Evolutionary conservation across 768 basidiomycete species (phyloP), one percentile per base, ranked within the genome.

Genomic region (Boletus speciosus): DNA sequence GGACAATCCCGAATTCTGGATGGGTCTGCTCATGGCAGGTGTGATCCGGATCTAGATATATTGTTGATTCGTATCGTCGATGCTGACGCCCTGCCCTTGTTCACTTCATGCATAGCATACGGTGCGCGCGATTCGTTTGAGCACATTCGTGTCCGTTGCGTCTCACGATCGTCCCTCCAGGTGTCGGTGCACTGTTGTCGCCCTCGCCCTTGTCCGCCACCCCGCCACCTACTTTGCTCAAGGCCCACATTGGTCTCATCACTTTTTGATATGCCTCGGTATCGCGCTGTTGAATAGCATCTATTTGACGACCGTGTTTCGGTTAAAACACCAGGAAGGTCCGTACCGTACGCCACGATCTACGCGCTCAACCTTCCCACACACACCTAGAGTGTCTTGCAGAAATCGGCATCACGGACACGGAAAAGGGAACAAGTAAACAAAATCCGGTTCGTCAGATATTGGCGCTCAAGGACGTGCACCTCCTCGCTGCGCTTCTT

Each of bases 21-120:
- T 75, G 70, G 69, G 68, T 16, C 47, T 72, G 9, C 42, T 72
- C 83, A 88, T 58, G 84, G 16, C 71, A 73, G 48, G 73, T 73
- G 23, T 10, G 14, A 43, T 35, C 47, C 78, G 29, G 29, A 29
- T 29, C 29, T 29, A 29, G 6, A 29, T 29, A 29, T 29, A 9
- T 29, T 29, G 72, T 10, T 74, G 77, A 10, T 47, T 15, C 72
- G 2, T 70, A 23, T 29, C 29, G 29, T 29, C 8, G 29, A 29
- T 29, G 34, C 21, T 51, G 38, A 55, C 16, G 3, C 29, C 35
- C 27, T 21, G 3, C 29, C 35, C 27, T 21, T n/a, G 15, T 54
- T 37, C 4, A 32, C 23, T 9, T 10, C n/a, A 1, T 31, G 34
- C 19, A 29, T 41, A 54, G 53, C 5, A 37, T 54, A 54, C 16